Evolutionary conservation across 208 protist species (phyloP).

Genomic region (Acanthamoeba comandoni): DNA sequence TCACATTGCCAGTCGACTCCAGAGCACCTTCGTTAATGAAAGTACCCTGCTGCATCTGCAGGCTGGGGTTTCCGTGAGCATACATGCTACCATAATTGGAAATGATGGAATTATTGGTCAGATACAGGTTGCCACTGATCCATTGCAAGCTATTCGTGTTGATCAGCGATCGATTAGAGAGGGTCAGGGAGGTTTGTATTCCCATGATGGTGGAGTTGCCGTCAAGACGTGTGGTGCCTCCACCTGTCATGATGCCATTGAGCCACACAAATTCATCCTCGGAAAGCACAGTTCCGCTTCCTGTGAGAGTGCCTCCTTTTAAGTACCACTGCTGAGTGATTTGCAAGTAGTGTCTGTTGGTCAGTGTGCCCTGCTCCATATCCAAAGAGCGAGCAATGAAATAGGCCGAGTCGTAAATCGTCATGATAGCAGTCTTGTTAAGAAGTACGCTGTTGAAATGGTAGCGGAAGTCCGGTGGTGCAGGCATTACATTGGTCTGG

Average conservation of each 20-base stretch:
- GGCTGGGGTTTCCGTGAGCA: neutral
- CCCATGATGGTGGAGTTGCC: slow-evolving; percentile 12
- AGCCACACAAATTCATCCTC: slow-evolving; percentile 9
- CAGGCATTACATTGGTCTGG: slow-evolving; percentile 32
- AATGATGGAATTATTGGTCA: slow-evolving; percentile 1
- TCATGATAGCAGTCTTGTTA: slow-evolving; percentile 53
- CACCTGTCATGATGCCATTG: slow-evolving; percentile 14
- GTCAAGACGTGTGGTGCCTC: neutral
- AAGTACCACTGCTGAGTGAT: slow-evolving; percentile 38
- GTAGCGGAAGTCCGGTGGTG: slow-evolving; percentile 61
- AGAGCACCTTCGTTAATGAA: slow-evolving; percentile 57
- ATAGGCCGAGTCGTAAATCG: slow-evolving; percentile 9
- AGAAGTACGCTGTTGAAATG: slow-evolving; percentile 58
- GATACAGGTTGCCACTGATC: slow-evolving; percentile 15
- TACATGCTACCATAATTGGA: slow-evolving; percentile 18
- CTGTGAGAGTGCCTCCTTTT: slow-evolving; percentile 23
- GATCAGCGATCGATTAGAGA: slow-evolving; percentile 34
- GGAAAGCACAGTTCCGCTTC: neutral
- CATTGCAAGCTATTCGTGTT: slow-evolving; percentile 43
- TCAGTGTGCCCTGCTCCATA: slow-evolving; percentile 24
- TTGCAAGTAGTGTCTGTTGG: slow-evolving; percentile 47
- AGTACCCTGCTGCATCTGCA: slow-evolving; percentile 23
- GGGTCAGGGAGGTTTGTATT: neutral
- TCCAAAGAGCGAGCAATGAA: slow-evolving; percentile 21
- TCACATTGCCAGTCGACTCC: no score